phyloP scores from a whole-genome alignment of 345 rosid genomes.

The Syzygium aqueum region DNA sequence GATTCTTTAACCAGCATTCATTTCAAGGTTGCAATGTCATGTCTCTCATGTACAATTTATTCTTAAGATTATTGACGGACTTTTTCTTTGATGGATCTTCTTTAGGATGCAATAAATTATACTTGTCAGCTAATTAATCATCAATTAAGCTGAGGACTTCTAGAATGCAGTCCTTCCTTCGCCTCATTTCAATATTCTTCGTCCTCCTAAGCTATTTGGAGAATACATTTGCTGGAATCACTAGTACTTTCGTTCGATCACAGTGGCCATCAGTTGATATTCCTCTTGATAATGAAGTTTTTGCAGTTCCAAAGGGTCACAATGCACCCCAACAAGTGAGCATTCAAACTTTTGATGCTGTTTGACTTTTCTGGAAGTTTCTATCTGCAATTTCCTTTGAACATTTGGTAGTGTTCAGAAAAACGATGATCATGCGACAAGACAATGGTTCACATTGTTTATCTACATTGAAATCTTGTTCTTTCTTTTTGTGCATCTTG shows the following conservation, averaged over 20 bases:
- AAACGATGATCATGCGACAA: not conserved
- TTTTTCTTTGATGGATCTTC: not conserved
- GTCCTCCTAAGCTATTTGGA: slow-evolving; percentile 26
- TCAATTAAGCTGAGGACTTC: not conserved
- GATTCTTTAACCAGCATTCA: not conserved
- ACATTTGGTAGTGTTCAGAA: not conserved
- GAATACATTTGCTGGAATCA: slow-evolving; percentile 44
- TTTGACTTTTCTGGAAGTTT: not conserved
- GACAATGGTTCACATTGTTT: not conserved
- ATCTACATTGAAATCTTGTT: not conserved
- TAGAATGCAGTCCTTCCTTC: not conserved
- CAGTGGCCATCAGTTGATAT: slow-evolving; percentile 86
- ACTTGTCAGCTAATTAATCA: not conserved
- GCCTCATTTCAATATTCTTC: slow-evolving; percentile 4
- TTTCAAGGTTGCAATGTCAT: not conserved
- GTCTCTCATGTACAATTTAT: not conserved
- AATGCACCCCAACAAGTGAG: slow-evolving; percentile 91
- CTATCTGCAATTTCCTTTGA: not conserved
- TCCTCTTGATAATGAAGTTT: slow-evolving; percentile 63
- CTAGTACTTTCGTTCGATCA: slow-evolving; percentile 57
- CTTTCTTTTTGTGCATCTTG: not conserved
- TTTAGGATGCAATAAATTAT: not conserved
- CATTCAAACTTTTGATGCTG: not conserved
- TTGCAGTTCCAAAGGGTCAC: slow-evolving; percentile 62
- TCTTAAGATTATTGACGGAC: not conserved